These are phyloP conservation scores for Pyrenophora teres DNA, from an alignment of 2,329 filamentous ascomycete species.

Conservation along the genomic window DNA sequence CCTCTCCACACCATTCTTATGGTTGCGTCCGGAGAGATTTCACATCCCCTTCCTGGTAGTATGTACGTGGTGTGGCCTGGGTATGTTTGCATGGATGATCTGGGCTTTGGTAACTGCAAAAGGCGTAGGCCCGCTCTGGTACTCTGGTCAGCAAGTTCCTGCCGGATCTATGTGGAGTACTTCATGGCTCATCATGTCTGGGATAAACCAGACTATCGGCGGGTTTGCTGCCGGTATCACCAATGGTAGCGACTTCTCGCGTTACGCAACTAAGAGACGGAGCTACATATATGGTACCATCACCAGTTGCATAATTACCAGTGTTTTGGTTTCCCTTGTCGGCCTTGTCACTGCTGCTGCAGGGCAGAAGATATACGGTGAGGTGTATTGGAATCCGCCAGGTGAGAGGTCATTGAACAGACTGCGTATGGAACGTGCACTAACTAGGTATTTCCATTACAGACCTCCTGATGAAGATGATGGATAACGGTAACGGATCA, in stretches of 20 bases:
- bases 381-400: conserved; percentile 51
- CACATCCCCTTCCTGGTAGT: conserved; percentile 54
- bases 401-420: no score
- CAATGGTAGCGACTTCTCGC: conserved; percentile 53
- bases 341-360: conserved; percentile 51
- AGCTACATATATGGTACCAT: conserved; percentile 50
- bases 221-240: conserved; percentile 50
- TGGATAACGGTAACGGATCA: conserved; percentile 51
- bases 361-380: conserved; percentile 44
- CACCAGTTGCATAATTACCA: conserved; percentile 48
- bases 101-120: conserved; percentile 54
- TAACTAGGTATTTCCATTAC: no score
- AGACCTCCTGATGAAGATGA: conserved; percentile 53
- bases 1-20: conserved; percentile 52
- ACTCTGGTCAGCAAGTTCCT: conserved; percentile 45
- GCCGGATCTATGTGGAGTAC: conserved; percentile 45
- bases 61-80: conserved; percentile 51
- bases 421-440: no score
- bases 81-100: conserved; percentile 55
- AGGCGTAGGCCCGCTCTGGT: conserved; percentile 53
- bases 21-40: conserved; percentile 57
- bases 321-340: conserved; percentile 50
- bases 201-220: conserved; percentile 52
- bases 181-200: conserved; percentile 54
- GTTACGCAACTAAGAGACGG: conserved; percentile 47